Conservation (phyloP, 176 grass and related monocot species). For the Oryza meridionalis region DNA sequence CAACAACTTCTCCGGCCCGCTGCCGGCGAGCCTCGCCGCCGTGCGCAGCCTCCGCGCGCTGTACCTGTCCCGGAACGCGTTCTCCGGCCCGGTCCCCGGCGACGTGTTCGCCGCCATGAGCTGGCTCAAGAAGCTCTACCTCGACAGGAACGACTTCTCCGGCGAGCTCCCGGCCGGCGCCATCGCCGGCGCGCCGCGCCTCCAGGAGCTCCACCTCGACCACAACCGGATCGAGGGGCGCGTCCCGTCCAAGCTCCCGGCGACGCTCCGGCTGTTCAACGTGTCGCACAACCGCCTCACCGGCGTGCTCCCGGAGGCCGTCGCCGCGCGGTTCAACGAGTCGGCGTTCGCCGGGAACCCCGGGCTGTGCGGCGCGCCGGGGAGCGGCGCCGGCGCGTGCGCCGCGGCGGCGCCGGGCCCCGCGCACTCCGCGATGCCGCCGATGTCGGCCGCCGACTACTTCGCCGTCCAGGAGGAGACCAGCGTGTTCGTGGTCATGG, state of each 20-base stretch:
- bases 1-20: slow-evolving; percentile 58
- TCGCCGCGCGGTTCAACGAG: slow-evolving; percentile 44
- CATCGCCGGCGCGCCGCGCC: slow-evolving; percentile 43
- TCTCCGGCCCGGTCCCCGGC: slow-evolving; percentile 57
- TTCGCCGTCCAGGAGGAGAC: slow-evolving; percentile 44
- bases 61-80: slow-evolving; percentile 66
- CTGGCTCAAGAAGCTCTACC: slow-evolving; percentile 89
- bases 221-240: slow-evolving; percentile 60
- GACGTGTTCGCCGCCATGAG: slow-evolving; percentile 50
- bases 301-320: slow-evolving; percentile 41
- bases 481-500: slow-evolving; percentile 43
- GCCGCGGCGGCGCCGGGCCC: background rate
- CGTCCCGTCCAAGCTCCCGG: slow-evolving; percentile 45
- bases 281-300: slow-evolving; percentile 69
- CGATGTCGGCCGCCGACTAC: background rate
- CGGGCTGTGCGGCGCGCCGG: slow-evolving; percentile 47
- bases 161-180: slow-evolving; percentile 55
- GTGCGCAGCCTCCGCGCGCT: slow-evolving; percentile 54
- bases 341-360: slow-evolving; percentile 68
- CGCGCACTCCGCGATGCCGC: background rate
- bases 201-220: slow-evolving; percentile 75
- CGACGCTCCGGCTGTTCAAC: slow-evolving; percentile 61
- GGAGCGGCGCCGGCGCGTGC: slow-evolving; percentile 30
- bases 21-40: slow-evolving; percentile 48
- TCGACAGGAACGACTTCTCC: slow-evolving; percentile 61